These are phyloP conservation scores for Eutrema yunnanense DNA, from an alignment of 345 rosid genomes.

Conservation along the genomic window DNA sequence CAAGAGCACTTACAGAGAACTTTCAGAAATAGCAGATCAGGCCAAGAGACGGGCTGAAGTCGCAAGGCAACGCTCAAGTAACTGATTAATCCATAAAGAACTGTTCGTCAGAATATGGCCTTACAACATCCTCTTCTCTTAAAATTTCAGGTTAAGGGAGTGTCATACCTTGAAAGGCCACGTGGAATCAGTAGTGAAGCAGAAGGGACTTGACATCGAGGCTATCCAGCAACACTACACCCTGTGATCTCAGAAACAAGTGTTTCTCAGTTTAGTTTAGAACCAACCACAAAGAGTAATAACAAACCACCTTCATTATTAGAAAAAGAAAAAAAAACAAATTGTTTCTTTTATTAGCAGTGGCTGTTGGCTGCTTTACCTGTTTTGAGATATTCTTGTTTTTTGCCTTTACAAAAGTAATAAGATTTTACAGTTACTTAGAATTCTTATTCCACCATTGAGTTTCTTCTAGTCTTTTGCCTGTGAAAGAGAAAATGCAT, in stretches of 20 bases:
- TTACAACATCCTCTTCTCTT: neutral
- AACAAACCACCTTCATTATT: conserved; percentile 10
- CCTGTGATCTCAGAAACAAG: conserved; percentile 38
- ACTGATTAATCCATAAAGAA: neutral
- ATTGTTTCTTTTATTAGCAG: conserved; percentile 19
- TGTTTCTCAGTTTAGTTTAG: conserved; percentile 28
- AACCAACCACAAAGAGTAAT: conserved; percentile 16
- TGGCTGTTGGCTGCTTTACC: conserved; percentile 17
- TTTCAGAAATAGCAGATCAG: conserved; percentile 84
- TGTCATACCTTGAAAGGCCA: conserved; percentile 88
- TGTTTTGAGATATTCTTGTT: conserved; percentile 16
- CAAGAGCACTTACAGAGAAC: conserved; percentile 56
- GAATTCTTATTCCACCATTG: neutral
- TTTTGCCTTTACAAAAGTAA: conserved; percentile 8
- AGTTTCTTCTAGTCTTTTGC: neutral
- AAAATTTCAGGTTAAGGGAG: conserved; percentile 66
- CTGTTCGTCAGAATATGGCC: neutral
- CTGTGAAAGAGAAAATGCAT: neutral
- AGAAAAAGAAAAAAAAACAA: neutral
- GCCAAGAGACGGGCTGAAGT: conserved; percentile 91
- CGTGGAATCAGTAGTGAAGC: conserved; percentile 89
- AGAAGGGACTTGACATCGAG: conserved; percentile 85
- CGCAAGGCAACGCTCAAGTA: conserved; percentile 49
- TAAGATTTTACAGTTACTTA: conserved; percentile 20
- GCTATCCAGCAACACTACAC: conserved; percentile 91